These are phyloP conservation scores for Pilasporangium apinafurcum DNA, from an alignment of 352 stramenopile genomes.

Conservation along the genomic window DNA sequence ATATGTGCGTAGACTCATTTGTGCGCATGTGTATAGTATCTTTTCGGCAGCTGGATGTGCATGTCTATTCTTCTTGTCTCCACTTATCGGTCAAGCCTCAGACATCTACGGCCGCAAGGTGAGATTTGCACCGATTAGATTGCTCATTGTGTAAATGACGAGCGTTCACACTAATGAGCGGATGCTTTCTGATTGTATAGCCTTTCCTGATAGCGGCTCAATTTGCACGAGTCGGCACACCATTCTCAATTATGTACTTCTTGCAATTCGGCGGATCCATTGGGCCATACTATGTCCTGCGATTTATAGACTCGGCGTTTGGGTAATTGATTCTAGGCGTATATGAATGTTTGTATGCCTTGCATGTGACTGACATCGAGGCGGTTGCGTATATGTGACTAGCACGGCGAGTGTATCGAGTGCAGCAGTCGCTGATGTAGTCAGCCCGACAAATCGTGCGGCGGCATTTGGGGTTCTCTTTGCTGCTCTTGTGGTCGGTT, in stretches of 20 bases:
- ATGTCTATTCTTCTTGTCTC: constrained; percentile 60
- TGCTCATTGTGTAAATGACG: background rate
- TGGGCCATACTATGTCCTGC: constrained; percentile 49
- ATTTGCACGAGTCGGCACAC: constrained; percentile 42
- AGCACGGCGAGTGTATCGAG: constrained; percentile 52
- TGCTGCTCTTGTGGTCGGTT: constrained; percentile 44
- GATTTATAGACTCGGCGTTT: constrained; percentile 47
- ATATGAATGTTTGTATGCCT: too few relatives aligned
- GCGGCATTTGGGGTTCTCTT: constrained; percentile 55
- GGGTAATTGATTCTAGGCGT: too few relatives aligned
- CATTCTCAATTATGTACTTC: constrained; percentile 72
- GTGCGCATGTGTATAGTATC: constrained; percentile 19
- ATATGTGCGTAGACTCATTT: background rate
- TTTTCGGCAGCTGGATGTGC: constrained; percentile 57
- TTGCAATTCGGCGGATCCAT: constrained; percentile 46
- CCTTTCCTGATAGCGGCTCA: constrained; percentile 69
- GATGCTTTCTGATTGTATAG: constrained; percentile 16
- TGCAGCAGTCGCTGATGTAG: constrained; percentile 54
- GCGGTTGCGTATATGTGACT: too few relatives aligned
- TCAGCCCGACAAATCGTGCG: constrained; percentile 41
- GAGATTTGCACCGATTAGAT: background rate
- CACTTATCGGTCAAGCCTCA: constrained; percentile 65
- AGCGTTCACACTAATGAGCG: background rate
- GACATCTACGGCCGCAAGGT: constrained; percentile 79
- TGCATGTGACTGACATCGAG: too few relatives aligned